A percentile compares a stretch with the other conserved stretches of the same genome.
Conservation (phyloP, 2,329 filamentous ascomycete species). For the Diaporthe humulicola region DNA sequence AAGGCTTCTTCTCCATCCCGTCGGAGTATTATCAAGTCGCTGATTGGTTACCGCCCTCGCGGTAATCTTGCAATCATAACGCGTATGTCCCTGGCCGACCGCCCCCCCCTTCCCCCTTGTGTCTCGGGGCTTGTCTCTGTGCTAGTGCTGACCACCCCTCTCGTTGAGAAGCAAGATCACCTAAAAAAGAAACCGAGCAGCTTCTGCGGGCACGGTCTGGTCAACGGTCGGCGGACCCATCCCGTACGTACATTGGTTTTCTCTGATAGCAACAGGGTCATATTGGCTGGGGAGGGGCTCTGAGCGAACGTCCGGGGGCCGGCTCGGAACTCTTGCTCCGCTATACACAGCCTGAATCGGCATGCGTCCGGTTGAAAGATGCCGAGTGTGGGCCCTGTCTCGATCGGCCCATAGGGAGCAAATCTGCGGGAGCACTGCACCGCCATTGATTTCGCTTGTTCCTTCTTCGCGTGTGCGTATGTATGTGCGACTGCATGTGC, state of each 20-base stretch:
- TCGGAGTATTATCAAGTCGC: background rate
- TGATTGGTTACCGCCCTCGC: conserved; percentile 28
- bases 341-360: conserved; percentile 11
- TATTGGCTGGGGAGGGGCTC: background rate
- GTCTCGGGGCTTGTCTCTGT: conserved; percentile 14
- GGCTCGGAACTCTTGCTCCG: background rate
- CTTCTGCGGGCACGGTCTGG: background rate
- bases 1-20: conserved; percentile 6
- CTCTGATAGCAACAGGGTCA: background rate
- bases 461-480: background rate
- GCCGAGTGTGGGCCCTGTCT: background rate
- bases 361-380: background rate
- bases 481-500: background rate
- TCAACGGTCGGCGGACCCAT: background rate
- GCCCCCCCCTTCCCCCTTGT: background rate
- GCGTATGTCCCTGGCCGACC: conserved; percentile 1
- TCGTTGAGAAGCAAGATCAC: background rate
- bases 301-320: background rate
- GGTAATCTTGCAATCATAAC: conserved; percentile 12
- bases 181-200: background rate
- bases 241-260: background rate
- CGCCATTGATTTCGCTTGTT: background rate
- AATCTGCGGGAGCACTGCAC: background rate
- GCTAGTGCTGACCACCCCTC: background rate
- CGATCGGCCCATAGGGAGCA: conserved; percentile 8